These are phyloP conservation scores for Phaffia australis DNA, from an alignment of 768 basidiomycete species.

Conservation along the genomic window DNA sequence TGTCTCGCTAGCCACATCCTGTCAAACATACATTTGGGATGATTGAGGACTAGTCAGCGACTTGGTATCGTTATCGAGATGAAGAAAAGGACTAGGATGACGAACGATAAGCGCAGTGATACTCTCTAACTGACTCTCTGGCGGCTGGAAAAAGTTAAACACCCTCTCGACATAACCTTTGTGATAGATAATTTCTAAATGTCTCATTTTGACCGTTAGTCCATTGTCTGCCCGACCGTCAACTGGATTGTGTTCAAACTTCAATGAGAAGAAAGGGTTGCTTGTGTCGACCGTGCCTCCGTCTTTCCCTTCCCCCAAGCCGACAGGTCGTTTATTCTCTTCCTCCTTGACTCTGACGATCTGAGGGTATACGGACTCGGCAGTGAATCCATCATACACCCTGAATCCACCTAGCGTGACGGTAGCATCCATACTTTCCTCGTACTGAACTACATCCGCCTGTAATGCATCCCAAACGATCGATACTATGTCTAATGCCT, in stretches of 20 bases:
- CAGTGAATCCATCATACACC: conserved; percentile 84
- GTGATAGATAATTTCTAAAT: conserved; percentile 96
- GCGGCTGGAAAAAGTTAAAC: conserved; percentile 82
- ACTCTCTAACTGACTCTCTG: conserved; percentile 86
- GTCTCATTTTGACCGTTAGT: conserved; percentile 75
- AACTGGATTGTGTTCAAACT: conserved; percentile 82
- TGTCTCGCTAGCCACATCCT: conserved; percentile 86
- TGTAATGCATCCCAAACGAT: conserved; percentile 77
- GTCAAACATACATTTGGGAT: neutral
- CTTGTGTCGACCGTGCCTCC: conserved; percentile 32
- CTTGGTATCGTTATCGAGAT: neutral
- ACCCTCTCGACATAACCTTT: conserved; percentile 85
- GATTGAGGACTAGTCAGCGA: neutral
- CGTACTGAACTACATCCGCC: conserved; percentile 70
- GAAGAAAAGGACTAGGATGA: conserved; percentile 18
- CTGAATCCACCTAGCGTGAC: conserved; percentile 74
- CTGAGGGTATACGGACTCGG: conserved; percentile 67
- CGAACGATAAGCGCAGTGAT: conserved; percentile 80
- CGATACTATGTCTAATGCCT: conserved; percentile 62
- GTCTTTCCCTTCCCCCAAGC: conserved; percentile 18
- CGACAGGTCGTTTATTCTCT: conserved; percentile 29
- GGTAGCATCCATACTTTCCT: conserved; percentile 73
- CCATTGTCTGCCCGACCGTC: conserved; percentile 86
- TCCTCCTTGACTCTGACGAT: conserved; percentile 71
- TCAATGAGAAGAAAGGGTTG: conserved; percentile 69